A percentile compares a stretch with the other conserved stretches of the same genome.
These are phyloP conservation scores for Russula sp. DNA, from an alignment of 768 basidiomycete species.

Conservation along the genomic window DNA sequence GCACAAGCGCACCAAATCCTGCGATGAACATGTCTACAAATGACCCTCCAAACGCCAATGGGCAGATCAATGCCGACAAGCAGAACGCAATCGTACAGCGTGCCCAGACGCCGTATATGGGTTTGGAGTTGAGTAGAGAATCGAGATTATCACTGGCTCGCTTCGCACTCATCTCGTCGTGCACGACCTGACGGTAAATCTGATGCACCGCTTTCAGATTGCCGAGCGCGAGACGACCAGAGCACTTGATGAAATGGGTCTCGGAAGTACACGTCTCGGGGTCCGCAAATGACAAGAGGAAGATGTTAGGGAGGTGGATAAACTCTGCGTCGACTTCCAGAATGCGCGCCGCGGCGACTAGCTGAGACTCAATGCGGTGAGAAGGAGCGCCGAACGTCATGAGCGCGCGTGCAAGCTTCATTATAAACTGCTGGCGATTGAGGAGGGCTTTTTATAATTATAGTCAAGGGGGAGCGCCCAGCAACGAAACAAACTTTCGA, in stretches of 20 bases:
- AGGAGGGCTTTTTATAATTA: constrained; percentile 52
- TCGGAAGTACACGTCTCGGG: constrained; percentile 79
- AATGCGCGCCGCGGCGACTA: constrained; percentile 79
- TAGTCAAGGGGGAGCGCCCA: background rate
- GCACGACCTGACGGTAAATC: constrained; percentile 80
- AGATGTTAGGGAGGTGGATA: constrained; percentile 70
- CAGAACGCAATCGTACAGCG: constrained; percentile 63
- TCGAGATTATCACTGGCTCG: constrained; percentile 59
- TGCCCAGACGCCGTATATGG: constrained; percentile 56
- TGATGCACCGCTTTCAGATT: constrained; percentile 77
- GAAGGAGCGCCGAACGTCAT: constrained; percentile 91
- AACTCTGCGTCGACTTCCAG: constrained; percentile 90
- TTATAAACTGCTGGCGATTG: constrained; percentile 75
- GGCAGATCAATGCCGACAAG: constrained; percentile 71
- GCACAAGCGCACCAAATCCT: constrained; percentile 57
- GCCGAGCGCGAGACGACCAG: constrained; percentile 71
- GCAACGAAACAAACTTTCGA: constrained; percentile 1
- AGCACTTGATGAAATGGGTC: constrained; percentile 80
- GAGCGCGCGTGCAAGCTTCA: constrained; percentile 77
- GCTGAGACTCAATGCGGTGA: constrained; percentile 87
- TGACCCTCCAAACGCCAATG: constrained; percentile 78
- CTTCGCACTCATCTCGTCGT: constrained; percentile 83
- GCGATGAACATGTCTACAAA: constrained; percentile 79
- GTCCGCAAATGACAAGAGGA: constrained; percentile 83
- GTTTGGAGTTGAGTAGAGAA: constrained; percentile 52